phyloP scores from a whole-genome alignment of 257 asterid species.

The Jasminum sambac region DNA sequence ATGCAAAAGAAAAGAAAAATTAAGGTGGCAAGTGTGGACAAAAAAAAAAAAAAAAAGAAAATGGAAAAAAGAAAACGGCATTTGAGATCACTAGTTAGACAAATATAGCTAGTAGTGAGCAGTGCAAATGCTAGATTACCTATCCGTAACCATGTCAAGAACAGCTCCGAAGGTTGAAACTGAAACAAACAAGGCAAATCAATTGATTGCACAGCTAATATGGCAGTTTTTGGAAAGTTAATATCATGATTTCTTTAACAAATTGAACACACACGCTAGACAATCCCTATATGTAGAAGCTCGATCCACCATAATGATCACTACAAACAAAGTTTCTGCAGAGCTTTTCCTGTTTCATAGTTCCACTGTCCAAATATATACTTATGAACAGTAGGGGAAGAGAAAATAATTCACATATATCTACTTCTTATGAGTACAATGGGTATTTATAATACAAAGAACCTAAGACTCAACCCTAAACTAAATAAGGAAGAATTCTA shows the following conservation, averaged over 20 bases:
- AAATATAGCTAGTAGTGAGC: neutral
- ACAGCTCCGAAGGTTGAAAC: slow-evolving; percentile 98
- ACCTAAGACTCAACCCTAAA: too few species aligned
- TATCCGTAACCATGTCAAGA: slow-evolving; percentile 98
- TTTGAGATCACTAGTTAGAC: slow-evolving; percentile 8
- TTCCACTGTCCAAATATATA: neutral
- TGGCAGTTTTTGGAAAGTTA: slow-evolving; percentile 19
- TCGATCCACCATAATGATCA: slow-evolving; percentile 17
- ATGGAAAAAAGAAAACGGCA: too few species aligned
- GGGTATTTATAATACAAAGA: too few species aligned
- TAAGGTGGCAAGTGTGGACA: slow-evolving; percentile 23
- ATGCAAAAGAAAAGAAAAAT: slow-evolving; percentile 25
- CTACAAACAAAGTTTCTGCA: neutral
- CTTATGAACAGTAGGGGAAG: too few species aligned
- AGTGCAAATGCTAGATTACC: slow-evolving; percentile 41
- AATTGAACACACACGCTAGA: slow-evolving; percentile 20
- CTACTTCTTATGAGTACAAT: too few species aligned
- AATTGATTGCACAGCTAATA: slow-evolving; percentile 2
- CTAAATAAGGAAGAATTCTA: too few species aligned
- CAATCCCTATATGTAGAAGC: slow-evolving; percentile 5
- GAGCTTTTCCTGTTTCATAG: slow-evolving; percentile 15
- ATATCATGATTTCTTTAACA: neutral
- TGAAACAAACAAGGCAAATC: slow-evolving; percentile 39
- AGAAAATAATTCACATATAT: too few species aligned
- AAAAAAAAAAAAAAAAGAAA: too few species aligned